Percentiles rank a stretch among this genome's conserved stretches.
Conservation (phyloP, 805 yeast genomes). For the Yarrowia bubula region DNA sequence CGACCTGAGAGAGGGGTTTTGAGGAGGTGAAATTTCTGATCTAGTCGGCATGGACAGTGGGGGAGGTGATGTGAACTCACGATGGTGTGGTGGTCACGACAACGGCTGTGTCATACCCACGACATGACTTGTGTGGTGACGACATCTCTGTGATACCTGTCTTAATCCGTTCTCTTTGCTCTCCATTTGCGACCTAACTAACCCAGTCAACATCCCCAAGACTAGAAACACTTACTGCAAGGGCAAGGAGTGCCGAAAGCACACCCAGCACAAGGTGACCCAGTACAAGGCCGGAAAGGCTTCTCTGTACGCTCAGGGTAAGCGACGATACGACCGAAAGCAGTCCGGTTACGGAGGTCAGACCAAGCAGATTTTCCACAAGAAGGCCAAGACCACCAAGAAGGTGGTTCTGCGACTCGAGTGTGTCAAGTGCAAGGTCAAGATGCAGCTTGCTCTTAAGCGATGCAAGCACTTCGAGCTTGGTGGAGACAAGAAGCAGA, state of each 20-base stretch:
- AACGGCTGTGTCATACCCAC: not conserved
- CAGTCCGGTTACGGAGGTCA: constrained; percentile 99
- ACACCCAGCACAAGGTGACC: constrained; percentile 99
- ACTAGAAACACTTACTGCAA: constrained; percentile 99
- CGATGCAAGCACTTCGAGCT: constrained; percentile 99
- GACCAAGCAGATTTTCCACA: constrained; percentile 99
- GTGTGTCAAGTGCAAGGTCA: constrained; percentile 98
- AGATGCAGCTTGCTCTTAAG: constrained; percentile 96
- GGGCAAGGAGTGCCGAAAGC: constrained; percentile 98
- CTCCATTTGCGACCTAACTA: constrained; percentile 14
- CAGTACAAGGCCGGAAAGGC: constrained; percentile 99
- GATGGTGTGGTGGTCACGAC: not conserved
- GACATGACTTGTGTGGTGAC: no score
- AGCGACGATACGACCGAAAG: constrained; percentile 99
- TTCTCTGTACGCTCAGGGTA: constrained; percentile 98
- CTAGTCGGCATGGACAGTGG: not conserved
- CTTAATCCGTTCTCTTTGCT: not conserved
- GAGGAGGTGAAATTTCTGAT: no score
- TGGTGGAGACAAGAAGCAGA: constrained; percentile 99
- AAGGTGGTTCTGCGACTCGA: constrained; percentile 99
- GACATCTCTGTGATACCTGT: no score
- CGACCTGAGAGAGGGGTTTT: no score
- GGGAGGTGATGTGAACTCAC: no score
- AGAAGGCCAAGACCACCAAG: constrained; percentile 99
- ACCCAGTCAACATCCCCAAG: constrained; percentile 98